A percentile compares a stretch with the other conserved stretches of the same genome.
phyloP scores from a whole-genome alignment of 306 rosid genomes.

The Casuarina glauca region DNA sequence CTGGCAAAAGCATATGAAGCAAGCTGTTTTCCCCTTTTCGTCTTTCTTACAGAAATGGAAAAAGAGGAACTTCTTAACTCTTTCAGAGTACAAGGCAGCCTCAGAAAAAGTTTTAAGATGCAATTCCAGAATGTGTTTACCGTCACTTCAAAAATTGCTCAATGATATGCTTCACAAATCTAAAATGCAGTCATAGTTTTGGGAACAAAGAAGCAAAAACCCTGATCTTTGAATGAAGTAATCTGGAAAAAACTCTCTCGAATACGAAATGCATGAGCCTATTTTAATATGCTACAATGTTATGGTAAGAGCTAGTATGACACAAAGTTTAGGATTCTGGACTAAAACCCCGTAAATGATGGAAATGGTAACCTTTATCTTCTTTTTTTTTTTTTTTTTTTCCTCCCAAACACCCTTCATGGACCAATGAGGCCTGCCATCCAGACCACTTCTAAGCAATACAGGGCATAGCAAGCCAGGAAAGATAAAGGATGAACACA shows the following conservation, averaged over 20 bases:
- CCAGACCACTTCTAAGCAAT: slow-evolving; percentile 2
- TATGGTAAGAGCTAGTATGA: neutral
- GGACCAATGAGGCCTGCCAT: neutral
- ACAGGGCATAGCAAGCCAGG: slow-evolving; percentile 19
- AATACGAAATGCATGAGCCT: slow-evolving; percentile 4
- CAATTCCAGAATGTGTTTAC: neutral
- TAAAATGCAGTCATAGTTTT: neutral
- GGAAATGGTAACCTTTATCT: neutral
- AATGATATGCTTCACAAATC: slow-evolving; percentile 3
- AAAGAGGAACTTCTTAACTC: neutral
- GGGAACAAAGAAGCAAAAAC: neutral
- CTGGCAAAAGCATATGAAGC: neutral
- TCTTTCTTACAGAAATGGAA: neutral
- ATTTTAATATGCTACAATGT: slow-evolving; percentile 2
- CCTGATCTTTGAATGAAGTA: neutral
- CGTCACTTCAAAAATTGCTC: neutral
- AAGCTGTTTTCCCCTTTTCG: neutral
- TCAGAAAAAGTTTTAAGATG: neutral
- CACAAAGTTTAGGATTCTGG: neutral
- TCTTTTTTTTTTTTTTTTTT: no score
- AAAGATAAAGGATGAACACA: neutral
- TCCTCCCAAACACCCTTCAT: no score
- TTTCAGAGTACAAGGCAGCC: neutral
- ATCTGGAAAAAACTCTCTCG: neutral
- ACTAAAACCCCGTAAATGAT: neutral